A percentile compares a stretch with the other conserved stretches of the same genome.
Evolutionary conservation across 2,329 filamentous ascomycete genomes (phyloP).

Genomic region (Talaromyces sp.): DNA sequence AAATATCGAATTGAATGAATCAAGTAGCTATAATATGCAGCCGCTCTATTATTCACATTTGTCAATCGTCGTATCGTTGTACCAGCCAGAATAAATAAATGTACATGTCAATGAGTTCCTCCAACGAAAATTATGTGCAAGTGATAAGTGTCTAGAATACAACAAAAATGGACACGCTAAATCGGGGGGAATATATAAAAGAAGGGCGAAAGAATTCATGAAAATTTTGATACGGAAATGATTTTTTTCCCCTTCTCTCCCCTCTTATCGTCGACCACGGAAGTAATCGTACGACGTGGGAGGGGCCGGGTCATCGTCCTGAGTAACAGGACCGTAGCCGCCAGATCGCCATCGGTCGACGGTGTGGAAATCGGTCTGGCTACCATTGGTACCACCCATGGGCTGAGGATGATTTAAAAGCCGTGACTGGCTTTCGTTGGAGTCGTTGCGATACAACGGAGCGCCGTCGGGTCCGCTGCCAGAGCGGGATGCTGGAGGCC

Average conservation of each 20-base stretch:
- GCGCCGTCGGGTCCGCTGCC: slow-evolving; percentile 17
- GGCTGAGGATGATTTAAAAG: slow-evolving; percentile 34
- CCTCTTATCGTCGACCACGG: slow-evolving; percentile 17
- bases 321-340: slow-evolving; percentile 34
- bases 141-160: background rate
- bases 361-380: slow-evolving; percentile 14
- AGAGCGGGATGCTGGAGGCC: slow-evolving; percentile 21
- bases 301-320: slow-evolving; percentile 22
- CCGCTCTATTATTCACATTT: background rate
- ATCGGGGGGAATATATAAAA: background rate
- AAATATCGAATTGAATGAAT: no score
- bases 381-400: slow-evolving; percentile 14
- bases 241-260: background rate
- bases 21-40: background rate
- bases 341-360: slow-evolving; percentile 32
- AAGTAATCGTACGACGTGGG: slow-evolving; percentile 34
- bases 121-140: background rate
- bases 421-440: slow-evolving; percentile 36
- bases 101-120: background rate
- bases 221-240: background rate
- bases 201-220: background rate
- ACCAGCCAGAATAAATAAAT: background rate
- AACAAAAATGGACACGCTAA: background rate
- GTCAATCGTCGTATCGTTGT: background rate
- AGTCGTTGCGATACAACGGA: slow-evolving; percentile 27